A percentile compares a stretch with the other conserved stretches of the same genome.
These are phyloP conservation scores for Metschnikowia amazonensis DNA, from an alignment of 805 yeast genomes.

Conservation along the genomic window DNA sequence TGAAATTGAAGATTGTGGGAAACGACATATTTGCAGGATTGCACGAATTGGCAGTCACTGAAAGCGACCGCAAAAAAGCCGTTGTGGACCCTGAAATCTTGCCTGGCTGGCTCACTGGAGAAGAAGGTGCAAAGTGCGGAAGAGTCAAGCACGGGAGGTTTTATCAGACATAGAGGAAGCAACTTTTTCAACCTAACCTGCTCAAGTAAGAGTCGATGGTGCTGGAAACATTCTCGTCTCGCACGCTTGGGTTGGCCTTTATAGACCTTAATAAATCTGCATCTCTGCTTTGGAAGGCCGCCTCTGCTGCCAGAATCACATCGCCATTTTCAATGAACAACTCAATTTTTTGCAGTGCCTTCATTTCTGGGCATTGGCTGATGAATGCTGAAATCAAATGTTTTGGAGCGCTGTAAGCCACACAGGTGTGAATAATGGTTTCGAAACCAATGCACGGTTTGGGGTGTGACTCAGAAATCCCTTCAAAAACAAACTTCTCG, in stretches of 20 bases:
- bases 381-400: constrained; percentile 61
- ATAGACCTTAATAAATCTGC: constrained; percentile 10
- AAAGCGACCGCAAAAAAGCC: constrained; percentile 27
- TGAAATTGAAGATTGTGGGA: constrained; percentile 50
- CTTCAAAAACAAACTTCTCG: constrained; percentile 28
- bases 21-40: constrained; percentile 75
- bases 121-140: constrained; percentile 57
- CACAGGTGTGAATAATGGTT: constrained; percentile 55
- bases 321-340: constrained; percentile 54
- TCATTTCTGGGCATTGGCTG: constrained; percentile 43
- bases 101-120: constrained; percentile 81
- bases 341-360: constrained; percentile 45
- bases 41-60: constrained; percentile 53
- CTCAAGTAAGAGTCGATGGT: constrained; percentile 12
- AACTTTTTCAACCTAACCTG: constrained; percentile 6
- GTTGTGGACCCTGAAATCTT: constrained; percentile 50
- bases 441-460: constrained; percentile 72
- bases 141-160: constrained; percentile 19
- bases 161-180: not conserved
- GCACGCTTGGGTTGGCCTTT: constrained; percentile 5
- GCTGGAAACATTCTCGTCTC: constrained; percentile 10
- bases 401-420: constrained; percentile 48
- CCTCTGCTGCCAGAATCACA: constrained; percentile 46
- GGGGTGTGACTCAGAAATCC: constrained; percentile 11
- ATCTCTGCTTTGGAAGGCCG: constrained; percentile 45